Percentiles rank a stretch among this genome's conserved stretches.
Evolutionary conservation across 345 rosid genomes (phyloP).

Genomic region (Anacardium occidentale): DNA sequence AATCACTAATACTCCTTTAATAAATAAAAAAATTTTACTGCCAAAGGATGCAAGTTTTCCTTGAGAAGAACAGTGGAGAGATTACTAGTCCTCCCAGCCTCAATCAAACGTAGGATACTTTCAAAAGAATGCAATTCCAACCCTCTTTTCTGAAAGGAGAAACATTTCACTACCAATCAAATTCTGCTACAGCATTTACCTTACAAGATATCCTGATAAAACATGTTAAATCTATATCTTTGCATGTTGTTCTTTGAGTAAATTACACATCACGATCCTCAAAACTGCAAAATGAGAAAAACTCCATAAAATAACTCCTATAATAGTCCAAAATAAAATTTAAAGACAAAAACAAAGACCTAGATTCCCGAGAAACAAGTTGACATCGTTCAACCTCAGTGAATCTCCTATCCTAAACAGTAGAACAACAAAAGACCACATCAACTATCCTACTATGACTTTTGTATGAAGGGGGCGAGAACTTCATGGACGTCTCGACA

Average conservation of each 20-base stretch:
- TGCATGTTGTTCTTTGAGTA: conserved; percentile 14
- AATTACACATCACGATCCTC: conserved; percentile 20
- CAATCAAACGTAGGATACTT: too few relatives aligned
- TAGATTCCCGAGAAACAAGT: too few relatives aligned
- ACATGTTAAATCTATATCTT: conserved; percentile 25
- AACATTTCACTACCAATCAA: conserved; percentile 14
- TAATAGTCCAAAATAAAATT: background rate
- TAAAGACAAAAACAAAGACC: too few relatives aligned
- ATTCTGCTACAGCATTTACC: too few relatives aligned
- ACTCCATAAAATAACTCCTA: background rate
- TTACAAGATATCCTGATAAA: too few relatives aligned
- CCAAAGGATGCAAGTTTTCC: background rate
- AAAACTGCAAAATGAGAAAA: conserved; percentile 10
- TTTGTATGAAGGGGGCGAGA: background rate
- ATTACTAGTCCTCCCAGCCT: too few relatives aligned
- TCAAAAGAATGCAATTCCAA: too few relatives aligned
- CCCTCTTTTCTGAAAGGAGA: conserved; percentile 8
- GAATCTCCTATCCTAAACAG: background rate
- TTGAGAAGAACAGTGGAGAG: background rate
- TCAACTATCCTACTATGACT: background rate
- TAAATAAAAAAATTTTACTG: too few relatives aligned
- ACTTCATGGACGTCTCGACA: background rate
- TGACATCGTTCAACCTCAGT: too few relatives aligned
- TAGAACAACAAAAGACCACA: background rate
- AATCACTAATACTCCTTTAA: too few relatives aligned